Evolutionary conservation across 208 protist genomes (phyloP), one percentile per base, ranked within the genome.

Genomic region (Crithidia brevicula): DNA sequence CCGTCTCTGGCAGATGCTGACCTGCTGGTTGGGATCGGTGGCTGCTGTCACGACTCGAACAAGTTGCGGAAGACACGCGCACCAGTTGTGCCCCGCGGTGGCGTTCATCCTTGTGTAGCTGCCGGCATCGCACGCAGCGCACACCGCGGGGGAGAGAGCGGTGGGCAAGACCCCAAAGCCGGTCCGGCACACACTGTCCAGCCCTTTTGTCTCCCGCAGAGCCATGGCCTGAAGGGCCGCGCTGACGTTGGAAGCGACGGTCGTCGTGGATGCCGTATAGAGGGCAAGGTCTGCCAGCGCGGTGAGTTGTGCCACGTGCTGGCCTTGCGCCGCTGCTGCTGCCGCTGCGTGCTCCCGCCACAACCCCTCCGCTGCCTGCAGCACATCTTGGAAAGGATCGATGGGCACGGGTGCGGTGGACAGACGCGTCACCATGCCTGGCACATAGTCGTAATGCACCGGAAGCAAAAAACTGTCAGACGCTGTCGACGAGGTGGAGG

Each of bases 401-500:
- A 64, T n/a, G 16, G 57, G 31, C 10, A 36, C 28, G n/a, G 51
- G 25, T 3, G 38, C 33, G 23, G 45, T 53, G 7, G 61, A 47
- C 20, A 75, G n/a, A 11, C 69, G 69, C 23, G 36, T 28, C 25
- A 75, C 53, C 69, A 75, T 64, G 20, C 69, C 69, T 9, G 69
- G 69, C 56, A 75, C 16, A 45, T 69, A 69, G 53, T 75, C 69
- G 62, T 56, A 75, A 34, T 54, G 42, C 20, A 68, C 46, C 22
- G 69, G 69, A 28, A 75, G 61, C 23, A 30, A 4, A 30, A 27
- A 0, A 36, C 10, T 46, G 20, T 22, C 13, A 22, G 51, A 22
- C 6, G 61, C 7, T 15, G 33, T n/a, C 3, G 10, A 15, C 16
- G 56, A 23, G 25, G 25, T 23, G 10, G 56, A 18, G 33, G 38